These are phyloP conservation scores for Waltergamsia citrina DNA, from an alignment of 2,329 filamentous ascomycete species.

Conservation along the genomic window DNA sequence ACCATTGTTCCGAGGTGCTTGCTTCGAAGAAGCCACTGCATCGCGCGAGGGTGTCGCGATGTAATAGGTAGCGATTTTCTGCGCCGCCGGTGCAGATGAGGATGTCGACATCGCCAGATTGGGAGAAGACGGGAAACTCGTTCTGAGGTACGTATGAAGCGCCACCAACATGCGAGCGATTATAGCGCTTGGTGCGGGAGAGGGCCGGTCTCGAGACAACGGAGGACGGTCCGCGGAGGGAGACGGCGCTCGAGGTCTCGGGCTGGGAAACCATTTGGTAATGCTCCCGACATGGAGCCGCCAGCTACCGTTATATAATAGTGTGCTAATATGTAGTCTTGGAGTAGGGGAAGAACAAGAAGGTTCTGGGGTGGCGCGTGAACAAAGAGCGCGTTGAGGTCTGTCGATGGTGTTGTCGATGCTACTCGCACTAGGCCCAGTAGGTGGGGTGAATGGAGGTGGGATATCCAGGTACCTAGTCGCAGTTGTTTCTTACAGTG, in stretches of 20 bases:
- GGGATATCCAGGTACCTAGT: too few species aligned
- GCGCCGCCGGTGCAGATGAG: conserved; percentile 51
- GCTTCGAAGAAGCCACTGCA: conserved; percentile 93
- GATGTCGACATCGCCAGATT: conserved; percentile 90
- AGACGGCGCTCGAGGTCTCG: conserved; percentile 25
- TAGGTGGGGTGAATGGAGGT: too few species aligned
- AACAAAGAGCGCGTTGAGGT: too few species aligned
- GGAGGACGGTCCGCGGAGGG: conserved; percentile 24
- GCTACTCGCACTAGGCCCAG: too few species aligned
- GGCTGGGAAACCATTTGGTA: conserved; percentile 9
- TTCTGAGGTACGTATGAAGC: conserved; percentile 64
- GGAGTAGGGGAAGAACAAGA: too few species aligned
- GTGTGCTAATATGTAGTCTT: too few species aligned
- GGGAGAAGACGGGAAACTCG: conserved; percentile 85
- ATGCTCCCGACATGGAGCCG: too few species aligned
- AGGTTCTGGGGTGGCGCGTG: too few species aligned
- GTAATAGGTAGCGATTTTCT: conserved; percentile 78
- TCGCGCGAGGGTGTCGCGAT: conserved; percentile 77
- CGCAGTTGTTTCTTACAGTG: too few species aligned
- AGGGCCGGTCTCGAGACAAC: conserved; percentile 54
- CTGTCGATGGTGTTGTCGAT: too few species aligned
- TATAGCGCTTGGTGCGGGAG: conserved; percentile 59
- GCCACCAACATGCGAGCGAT: conserved; percentile 72
- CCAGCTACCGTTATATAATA: too few species aligned
- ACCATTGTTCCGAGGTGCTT: conserved; percentile 72